Conservation (phyloP, 768 basidiomycete species). For the Mycena latifolia region DNA sequence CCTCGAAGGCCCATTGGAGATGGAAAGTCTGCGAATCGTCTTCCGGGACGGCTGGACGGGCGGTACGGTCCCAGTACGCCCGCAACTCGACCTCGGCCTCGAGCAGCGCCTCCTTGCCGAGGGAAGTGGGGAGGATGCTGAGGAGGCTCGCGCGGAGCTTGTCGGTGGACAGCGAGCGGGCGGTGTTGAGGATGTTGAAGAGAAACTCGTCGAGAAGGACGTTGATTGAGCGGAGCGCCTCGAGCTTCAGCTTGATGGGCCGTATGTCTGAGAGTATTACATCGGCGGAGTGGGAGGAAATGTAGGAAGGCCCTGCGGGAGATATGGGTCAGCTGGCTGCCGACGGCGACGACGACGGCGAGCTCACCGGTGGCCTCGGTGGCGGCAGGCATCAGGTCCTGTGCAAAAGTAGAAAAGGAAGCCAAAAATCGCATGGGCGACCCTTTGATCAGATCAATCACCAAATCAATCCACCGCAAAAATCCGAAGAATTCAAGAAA, state of each 20-base stretch:
- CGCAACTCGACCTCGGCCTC: constrained; percentile 95
- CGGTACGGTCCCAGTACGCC: constrained; percentile 88
- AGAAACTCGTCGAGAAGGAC: constrained; percentile 88
- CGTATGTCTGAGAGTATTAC: constrained; percentile 93
- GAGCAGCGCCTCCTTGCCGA: constrained; percentile 92
- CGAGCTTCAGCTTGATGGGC: constrained; percentile 85
- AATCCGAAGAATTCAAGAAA: too few relatives aligned
- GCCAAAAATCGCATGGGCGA: constrained; percentile 13
- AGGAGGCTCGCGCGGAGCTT: constrained; percentile 79
- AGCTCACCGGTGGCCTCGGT: constrained; percentile 56
- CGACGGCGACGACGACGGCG: constrained; percentile 25
- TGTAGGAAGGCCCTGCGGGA: constrained; percentile 74
- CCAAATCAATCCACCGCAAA: too few relatives aligned
- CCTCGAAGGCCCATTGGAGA: constrained; percentile 83
- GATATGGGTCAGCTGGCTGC: constrained; percentile 16
- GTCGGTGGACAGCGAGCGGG: constrained; percentile 80
- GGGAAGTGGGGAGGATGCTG: constrained; percentile 78
- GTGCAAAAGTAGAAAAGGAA: constrained; percentile 33
- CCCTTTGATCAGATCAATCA: background rate
- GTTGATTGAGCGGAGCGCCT: constrained; percentile 86
- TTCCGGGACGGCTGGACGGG: constrained; percentile 53
- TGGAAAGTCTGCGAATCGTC: constrained; percentile 72
- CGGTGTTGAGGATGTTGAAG: constrained; percentile 73
- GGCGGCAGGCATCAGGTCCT: constrained; percentile 58
- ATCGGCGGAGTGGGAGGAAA: constrained; percentile 88